Percentiles rank a stretch among this genome's conserved stretches.
Evolutionary conservation across 106 monocot species (phyloP).

Genomic region (Phalaenopsis equestris): DNA sequence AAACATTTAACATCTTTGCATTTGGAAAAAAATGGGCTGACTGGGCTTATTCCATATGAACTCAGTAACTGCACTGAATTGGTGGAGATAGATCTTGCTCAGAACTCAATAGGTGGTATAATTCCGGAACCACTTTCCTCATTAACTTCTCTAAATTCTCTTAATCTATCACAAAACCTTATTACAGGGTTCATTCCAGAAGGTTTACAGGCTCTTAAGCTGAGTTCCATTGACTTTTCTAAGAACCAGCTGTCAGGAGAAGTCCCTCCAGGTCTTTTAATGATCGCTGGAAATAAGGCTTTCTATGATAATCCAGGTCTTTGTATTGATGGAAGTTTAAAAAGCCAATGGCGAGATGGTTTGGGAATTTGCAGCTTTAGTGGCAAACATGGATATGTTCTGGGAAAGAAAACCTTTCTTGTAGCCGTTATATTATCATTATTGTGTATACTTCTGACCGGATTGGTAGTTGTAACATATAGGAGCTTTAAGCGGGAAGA

Average conservation of each 20-base stretch:
- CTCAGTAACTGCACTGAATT: constrained; percentile 45
- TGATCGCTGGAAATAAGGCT: constrained; percentile 48
- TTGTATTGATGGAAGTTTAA: constrained; percentile 25
- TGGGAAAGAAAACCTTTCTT: constrained; percentile 12
- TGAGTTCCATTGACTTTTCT: constrained; percentile 58
- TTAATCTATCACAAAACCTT: constrained; percentile 58
- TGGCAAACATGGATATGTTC: constrained; percentile 10
- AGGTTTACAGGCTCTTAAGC: constrained; percentile 45
- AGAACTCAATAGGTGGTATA: constrained; percentile 48
- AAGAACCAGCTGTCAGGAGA: constrained; percentile 39
- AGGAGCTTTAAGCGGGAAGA: constrained; percentile 48
- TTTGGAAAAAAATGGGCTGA: constrained; percentile 46
- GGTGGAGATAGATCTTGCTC: constrained; percentile 47
- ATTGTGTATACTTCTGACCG: constrained; percentile 18
- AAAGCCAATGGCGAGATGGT: constrained; percentile 3
- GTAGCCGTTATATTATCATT: constrained; percentile 11
- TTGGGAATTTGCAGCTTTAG: constrained; percentile 24
- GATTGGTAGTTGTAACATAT: constrained; percentile 33
- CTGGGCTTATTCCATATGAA: constrained; percentile 47
- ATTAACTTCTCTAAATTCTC: constrained; percentile 58
- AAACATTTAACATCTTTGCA: constrained; percentile 47
- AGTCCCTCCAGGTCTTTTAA: constrained; percentile 48
- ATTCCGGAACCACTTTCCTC: constrained; percentile 48
- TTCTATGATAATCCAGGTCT: constrained; percentile 43
- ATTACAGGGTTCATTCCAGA: constrained; percentile 50